These are phyloP conservation scores for Clonostachys rhizophaga DNA, from an alignment of 2,329 filamentous ascomycete species.

Conservation along the genomic window DNA sequence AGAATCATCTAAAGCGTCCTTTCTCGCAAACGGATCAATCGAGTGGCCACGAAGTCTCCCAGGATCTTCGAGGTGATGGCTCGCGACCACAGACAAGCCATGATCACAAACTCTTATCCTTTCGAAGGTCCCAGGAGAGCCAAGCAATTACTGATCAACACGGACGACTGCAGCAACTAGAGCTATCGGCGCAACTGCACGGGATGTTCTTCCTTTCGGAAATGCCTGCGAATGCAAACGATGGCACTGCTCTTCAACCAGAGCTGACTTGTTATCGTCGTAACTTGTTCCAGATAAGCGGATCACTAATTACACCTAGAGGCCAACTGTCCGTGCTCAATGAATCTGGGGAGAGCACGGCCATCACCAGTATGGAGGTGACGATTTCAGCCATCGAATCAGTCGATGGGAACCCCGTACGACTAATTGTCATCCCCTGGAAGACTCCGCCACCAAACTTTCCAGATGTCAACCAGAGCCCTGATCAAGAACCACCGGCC, in stretches of 20 bases:
- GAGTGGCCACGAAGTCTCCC: constrained; percentile 56
- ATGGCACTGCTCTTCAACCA: constrained; percentile 58
- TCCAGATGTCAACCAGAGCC: constrained; percentile 56
- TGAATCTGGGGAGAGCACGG: constrained; percentile 78
- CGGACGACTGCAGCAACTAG: constrained; percentile 56
- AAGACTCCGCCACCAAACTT: constrained; percentile 86
- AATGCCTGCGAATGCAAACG: constrained; percentile 59
- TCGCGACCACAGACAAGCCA: constrained; percentile 53
- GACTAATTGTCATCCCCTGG: constrained; percentile 96
- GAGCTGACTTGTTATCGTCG: constrained; percentile 94
- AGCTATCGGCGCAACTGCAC: constrained; percentile 69
- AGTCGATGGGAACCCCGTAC: constrained; percentile 85
- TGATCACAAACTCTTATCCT: constrained; percentile 57
- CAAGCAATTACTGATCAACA: constrained; percentile 55
- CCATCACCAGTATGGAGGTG: constrained; percentile 78
- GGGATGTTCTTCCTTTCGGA: constrained; percentile 89
- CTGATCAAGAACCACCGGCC: constrained; percentile 81
- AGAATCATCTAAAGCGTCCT: constrained; percentile 47
- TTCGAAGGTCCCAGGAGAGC: constrained; percentile 53
- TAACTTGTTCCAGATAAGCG: constrained; percentile 94
- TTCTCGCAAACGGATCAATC: constrained; percentile 52
- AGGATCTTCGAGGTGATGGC: constrained; percentile 49
- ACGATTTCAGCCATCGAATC: constrained; percentile 91
- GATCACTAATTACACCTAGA: constrained; percentile 76
- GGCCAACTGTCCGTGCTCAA: constrained; percentile 76